phyloP scores from a whole-genome alignment of 345 rosid genomes.

The Populus euphratica region DNA sequence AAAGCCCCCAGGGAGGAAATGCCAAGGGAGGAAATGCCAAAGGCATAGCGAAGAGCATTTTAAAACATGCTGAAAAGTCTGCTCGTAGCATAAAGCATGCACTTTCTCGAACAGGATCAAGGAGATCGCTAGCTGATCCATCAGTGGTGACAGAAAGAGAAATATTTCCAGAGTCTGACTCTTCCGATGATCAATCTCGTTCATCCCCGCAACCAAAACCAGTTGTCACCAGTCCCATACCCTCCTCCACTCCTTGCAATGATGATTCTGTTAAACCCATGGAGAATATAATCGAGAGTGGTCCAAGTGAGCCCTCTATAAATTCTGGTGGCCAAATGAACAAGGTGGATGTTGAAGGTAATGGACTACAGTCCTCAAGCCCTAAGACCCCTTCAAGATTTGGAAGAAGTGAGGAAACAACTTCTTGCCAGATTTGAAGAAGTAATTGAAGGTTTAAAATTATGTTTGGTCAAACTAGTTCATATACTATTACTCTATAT shows the following conservation, averaged over 20 bases:
- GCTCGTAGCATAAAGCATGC: constrained; percentile 54
- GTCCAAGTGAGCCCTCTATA: constrained; percentile 11
- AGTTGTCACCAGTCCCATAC: constrained; percentile 21
- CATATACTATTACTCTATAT: no score
- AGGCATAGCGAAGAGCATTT: constrained; percentile 54
- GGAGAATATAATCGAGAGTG: constrained; percentile 22
- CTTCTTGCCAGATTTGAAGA: no score
- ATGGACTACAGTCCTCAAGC: constrained; percentile 6
- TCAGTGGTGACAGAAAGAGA: constrained; percentile 30
- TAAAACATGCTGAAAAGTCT: constrained; percentile 64
- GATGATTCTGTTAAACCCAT: constrained; percentile 15
- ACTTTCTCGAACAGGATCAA: constrained; percentile 67
- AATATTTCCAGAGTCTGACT: constrained; percentile 31
- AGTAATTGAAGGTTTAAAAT: no score
- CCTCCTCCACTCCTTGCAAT: neutral
- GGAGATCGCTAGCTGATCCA: constrained; percentile 24
- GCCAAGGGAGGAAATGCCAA: constrained; percentile 52
- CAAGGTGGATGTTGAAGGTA: constrained; percentile 19
- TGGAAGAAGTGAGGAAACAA: no score
- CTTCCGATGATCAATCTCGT: constrained; percentile 49
- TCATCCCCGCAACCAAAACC: constrained; percentile 25
- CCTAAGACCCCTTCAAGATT: constrained; percentile 1
- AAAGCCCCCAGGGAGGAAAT: constrained; percentile 46
- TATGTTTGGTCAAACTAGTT: no score
- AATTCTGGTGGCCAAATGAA: constrained; percentile 21